Evolutionary conservation across 2,329 filamentous ascomycete species (phyloP).

Genomic region (Fusarium globosum): DNA sequence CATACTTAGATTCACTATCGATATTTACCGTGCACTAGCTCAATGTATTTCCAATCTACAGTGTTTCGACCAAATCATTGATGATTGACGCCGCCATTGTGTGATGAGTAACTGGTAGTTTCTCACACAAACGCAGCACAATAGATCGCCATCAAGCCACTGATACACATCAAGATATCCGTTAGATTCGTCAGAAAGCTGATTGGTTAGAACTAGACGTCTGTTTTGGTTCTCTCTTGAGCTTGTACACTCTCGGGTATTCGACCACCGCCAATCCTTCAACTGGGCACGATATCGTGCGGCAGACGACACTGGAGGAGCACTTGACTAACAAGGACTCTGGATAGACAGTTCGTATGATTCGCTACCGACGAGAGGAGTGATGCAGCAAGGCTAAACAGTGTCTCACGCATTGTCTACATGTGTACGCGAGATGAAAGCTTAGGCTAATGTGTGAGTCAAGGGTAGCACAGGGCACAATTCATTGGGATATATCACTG

Average conservation of each 20-base stretch:
- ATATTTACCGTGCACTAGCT: not conserved
- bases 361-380: not conserved
- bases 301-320: not conserved
- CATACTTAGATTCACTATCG: not conserved
- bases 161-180: not conserved
- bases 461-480: not conserved
- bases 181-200: not conserved
- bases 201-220: not conserved
- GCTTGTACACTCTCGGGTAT: conserved; percentile 17
- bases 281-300: not conserved
- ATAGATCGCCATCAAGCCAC: conserved; percentile 22
- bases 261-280: not conserved
- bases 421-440: not conserved
- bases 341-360: not conserved
- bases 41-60: conserved; percentile 9
- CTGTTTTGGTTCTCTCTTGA: not conserved
- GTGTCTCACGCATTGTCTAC: not conserved
- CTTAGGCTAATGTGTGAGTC: conserved; percentile 1
- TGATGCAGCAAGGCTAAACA: conserved; percentile 14
- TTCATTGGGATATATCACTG: not conserved
- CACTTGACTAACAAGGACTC: not conserved
- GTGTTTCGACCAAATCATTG: conserved; percentile 5
- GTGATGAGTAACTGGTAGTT: conserved; percentile 11
- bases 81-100: conserved; percentile 16
- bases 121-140: conserved; percentile 4